Percentiles rank a stretch among this genome's conserved stretches.
phyloP scores from a whole-genome alignment of 164 flowering plant genomes.

The Santalum album region DNA sequence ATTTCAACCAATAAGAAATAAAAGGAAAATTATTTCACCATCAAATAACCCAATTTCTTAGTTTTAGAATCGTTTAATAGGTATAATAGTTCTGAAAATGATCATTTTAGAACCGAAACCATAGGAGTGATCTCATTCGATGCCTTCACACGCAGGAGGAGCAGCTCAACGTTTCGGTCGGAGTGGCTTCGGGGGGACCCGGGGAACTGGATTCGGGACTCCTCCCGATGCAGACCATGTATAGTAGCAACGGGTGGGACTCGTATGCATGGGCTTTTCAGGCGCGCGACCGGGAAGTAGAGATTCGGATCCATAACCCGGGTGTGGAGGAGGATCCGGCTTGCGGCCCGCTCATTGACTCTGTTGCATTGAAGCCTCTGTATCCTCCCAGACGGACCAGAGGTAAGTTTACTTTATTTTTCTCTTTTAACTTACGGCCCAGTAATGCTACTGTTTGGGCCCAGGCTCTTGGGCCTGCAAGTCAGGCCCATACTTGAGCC shows the following conservation, averaged over 20 bases:
- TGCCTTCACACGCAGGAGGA: constrained; percentile 68
- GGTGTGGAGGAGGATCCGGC: constrained; percentile 40
- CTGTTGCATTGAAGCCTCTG: constrained; percentile 34
- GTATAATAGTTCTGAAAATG: no score
- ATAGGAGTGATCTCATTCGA: no score
- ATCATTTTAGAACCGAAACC: no score
- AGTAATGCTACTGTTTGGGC: no score
- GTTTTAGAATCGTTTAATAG: no score
- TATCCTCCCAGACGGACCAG: constrained; percentile 19
- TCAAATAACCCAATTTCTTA: no score
- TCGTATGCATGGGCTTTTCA: constrained; percentile 48
- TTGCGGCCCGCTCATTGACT: constrained; percentile 52
- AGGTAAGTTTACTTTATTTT: constrained; percentile 10
- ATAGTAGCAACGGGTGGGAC: constrained; percentile 66
- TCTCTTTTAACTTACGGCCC: background rate
- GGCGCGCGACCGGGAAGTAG: constrained; percentile 21
- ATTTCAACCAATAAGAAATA: no score
- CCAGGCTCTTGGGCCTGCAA: no score
- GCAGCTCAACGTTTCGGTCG: constrained; percentile 41
- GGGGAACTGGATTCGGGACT: constrained; percentile 28
- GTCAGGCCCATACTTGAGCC: no score
- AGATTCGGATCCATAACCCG: constrained; percentile 45
- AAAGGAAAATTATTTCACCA: no score
- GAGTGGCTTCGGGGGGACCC: constrained; percentile 17
- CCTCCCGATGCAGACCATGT: constrained; percentile 59